Base-by-base conservation (phyloP, 2,329 filamentous ascomycete genomes). In the Colletotrichum sp. region DNA sequence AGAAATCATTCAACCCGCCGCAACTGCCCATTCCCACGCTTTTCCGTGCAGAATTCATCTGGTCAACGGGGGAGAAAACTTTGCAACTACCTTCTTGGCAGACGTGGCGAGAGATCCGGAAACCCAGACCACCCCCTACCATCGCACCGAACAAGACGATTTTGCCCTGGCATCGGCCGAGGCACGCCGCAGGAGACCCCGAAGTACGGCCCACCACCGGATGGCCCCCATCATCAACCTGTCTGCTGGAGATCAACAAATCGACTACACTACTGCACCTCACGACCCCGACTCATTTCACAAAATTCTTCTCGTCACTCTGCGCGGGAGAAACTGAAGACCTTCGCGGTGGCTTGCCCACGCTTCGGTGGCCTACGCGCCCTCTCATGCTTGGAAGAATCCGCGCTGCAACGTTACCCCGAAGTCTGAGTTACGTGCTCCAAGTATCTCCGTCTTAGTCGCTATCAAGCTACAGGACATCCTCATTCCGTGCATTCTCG, bases 361-460 rank as follows among this genome's bases (percentile, higher is more conserved):
- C 3, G 27, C 25, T 4, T 61, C 28, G 28, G 27, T 22, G 3
- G 30, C 68, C 13, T 15, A 28, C 25, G 30, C 15, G 60, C n/a
- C 60, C n/a, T 32, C 18, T 61, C 25, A 22, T 60, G 27, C 58
- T 48, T 65, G 66, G 36, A 34, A 22, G 48, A 25, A 60, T 60
- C 18, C 22, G 39, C 67, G 28, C 60, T 71, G 67, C 52, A 74
- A 66, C 67, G 66, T 66, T 71, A 62, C 67, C 67, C 67, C 52
- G 71, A 74, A 48, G 18, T 32, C 27, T 22, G 28, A 58, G 43
- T 25, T n/a, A 67, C 43, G 34, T 52, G n/a, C n/a, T 22, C n/a
- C 30, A 30, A 58, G 60, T 36, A 56, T 56, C 30, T 30, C 39
- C 39, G 39, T 34, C 48, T 34, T 28, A 48, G 48, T 25, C 18